Conservation (phyloP, 2,329 filamentous ascomycete genomes). For the Mycosphaerelloides madeirae region DNA sequence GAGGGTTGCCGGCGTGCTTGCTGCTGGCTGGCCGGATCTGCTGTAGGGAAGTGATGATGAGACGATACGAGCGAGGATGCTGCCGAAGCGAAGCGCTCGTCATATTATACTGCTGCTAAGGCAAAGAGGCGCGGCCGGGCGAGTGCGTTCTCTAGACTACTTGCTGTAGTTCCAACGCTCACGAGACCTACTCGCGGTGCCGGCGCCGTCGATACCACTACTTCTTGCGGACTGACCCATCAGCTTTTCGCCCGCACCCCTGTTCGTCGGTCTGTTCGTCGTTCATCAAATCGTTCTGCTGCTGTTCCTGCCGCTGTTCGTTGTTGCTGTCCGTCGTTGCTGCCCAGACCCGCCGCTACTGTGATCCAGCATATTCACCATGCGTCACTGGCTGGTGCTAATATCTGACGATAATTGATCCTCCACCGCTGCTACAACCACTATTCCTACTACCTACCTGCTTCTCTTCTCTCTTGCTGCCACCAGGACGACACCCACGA, state of each 20-base stretch:
- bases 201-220: conserved; percentile 1
- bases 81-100: too few relatives aligned
- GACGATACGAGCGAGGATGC: too few relatives aligned
- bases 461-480: not conserved
- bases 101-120: too few relatives aligned
- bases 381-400: conserved; percentile 12
- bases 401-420: conserved; percentile 4
- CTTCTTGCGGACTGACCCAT: not conserved
- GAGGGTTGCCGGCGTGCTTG: not conserved
- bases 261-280: not conserved
- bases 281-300: conserved; percentile 5
- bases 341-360: conserved; percentile 10
- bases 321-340: conserved; percentile 5
- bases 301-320: not conserved
- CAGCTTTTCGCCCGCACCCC: not conserved
- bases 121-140: too few relatives aligned
- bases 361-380: conserved; percentile 11
- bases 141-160: not conserved
- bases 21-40: not conserved
- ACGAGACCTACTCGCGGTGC: not conserved
- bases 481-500: too few relatives aligned
- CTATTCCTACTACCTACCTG: not conserved
- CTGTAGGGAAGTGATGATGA: too few relatives aligned
- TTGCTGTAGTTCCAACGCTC: not conserved
- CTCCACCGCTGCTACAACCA: conserved; percentile 1